These are phyloP conservation scores for Psophocarpus tetragonolobus DNA, from an alignment of 306 rosid genomes.

Conservation along the genomic window DNA sequence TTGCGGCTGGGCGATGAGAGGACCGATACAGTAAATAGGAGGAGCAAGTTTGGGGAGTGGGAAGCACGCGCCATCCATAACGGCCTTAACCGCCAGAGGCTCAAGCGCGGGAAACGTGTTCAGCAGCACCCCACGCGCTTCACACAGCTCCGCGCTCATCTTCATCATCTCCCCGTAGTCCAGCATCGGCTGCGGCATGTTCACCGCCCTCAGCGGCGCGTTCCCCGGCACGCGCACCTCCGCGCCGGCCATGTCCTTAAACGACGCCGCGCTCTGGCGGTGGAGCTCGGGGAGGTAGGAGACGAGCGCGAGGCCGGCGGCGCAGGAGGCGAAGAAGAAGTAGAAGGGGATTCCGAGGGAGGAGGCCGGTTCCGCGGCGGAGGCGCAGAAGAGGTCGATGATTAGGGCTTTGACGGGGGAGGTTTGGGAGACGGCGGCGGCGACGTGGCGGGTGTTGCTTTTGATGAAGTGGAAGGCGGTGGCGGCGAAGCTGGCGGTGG, in stretches of 20 bases:
- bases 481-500: background rate
- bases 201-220: background rate
- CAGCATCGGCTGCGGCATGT: conserved; percentile 31
- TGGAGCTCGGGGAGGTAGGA: conserved; percentile 29
- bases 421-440: background rate
- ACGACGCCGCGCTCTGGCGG: background rate
- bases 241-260: conserved; percentile 16
- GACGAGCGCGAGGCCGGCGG: background rate
- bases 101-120: conserved; percentile 30
- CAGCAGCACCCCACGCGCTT: conserved; percentile 21
- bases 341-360: conserved; percentile 15
- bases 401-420: background rate
- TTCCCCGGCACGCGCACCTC: conserved; percentile 31
- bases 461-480: conserved; percentile 7
- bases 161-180: conserved; percentile 27
- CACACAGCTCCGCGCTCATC: background rate
- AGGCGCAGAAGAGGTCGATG: conserved; percentile 33
- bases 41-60: background rate
- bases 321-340: conserved; percentile 38
- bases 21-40: conserved; percentile 31
- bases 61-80: conserved; percentile 22
- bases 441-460: conserved; percentile 2
- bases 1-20: conserved; percentile 37
- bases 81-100: conserved; percentile 10
- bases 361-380: background rate